A percentile compares a stretch with the other conserved stretches of the same genome.
phyloP scores from a whole-genome alignment of 2,329 filamentous ascomycete genomes.

The Fragosphaeria purpurea region DNA sequence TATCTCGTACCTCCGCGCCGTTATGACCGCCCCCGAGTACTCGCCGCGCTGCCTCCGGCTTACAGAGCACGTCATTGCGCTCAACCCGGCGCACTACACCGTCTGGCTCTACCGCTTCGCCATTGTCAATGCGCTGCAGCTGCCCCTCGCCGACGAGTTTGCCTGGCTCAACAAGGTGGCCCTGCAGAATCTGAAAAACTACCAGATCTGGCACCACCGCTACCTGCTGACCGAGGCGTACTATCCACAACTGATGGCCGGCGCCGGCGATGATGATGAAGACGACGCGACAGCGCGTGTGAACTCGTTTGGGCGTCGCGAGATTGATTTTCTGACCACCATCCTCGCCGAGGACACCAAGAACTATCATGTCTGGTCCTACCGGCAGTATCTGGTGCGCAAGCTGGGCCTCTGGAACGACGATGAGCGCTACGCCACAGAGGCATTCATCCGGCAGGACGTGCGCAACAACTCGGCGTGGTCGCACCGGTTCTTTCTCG shows the following conservation, averaged over 20 bases:
- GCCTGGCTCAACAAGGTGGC: conserved; percentile 79
- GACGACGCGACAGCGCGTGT: conserved; percentile 42
- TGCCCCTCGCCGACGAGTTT: conserved; percentile 62
- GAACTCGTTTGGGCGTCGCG: conserved; percentile 50
- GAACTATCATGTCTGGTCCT: conserved; percentile 98
- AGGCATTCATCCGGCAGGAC: conserved; percentile 65
- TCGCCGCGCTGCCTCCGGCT: conserved; percentile 68
- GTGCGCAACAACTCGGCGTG: conserved; percentile 95
- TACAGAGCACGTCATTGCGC: conserved; percentile 78
- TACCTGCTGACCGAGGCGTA: conserved; percentile 54
- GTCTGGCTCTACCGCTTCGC: conserved; percentile 94
- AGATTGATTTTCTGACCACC: conserved; percentile 62
- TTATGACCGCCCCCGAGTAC: conserved; percentile 83
- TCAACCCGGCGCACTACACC: conserved; percentile 97
- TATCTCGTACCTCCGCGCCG: conserved; percentile 83
- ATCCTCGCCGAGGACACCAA: conserved; percentile 86
- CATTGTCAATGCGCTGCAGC: conserved; percentile 57
- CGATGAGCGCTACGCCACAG: conserved; percentile 62
- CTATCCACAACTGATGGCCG: conserved; percentile 44
- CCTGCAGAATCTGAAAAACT: conserved; percentile 84
- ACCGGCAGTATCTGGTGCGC: conserved; percentile 62
- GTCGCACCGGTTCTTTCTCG: conserved; percentile 94
- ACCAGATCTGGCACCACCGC: conserved; percentile 87
- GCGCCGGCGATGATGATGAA: no score
- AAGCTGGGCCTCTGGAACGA: conserved; percentile 54